A percentile compares a stretch with the other conserved stretches of the same genome.
phyloP scores from a whole-genome alignment of 208 protist species.

The Perkinsela sp. region DNA sequence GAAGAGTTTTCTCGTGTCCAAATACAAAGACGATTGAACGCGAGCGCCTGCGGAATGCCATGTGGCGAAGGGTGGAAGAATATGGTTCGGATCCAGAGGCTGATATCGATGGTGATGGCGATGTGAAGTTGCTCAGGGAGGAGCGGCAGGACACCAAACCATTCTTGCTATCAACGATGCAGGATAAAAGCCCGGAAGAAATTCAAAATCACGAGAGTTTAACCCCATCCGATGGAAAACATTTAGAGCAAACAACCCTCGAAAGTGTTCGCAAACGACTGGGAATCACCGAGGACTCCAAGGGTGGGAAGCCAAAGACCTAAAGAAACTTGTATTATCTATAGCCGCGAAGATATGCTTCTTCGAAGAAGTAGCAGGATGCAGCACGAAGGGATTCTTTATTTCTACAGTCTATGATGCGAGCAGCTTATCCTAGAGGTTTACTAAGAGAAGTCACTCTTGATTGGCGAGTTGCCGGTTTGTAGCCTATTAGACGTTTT shows the following conservation, averaged over 20 bases:
- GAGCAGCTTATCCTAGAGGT: not conserved
- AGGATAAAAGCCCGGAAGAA: not conserved
- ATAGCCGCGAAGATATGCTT: no score
- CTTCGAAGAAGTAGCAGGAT: no score
- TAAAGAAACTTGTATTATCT: no score
- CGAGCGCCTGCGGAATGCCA: not conserved
- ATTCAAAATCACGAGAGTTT: no score
- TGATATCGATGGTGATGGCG: not conserved
- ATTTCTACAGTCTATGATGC: no score
- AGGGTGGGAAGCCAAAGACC: no score
- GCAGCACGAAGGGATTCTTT: no score
- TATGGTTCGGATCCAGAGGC: not conserved
- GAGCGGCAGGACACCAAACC: not conserved
- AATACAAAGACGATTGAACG: not conserved
- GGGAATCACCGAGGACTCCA: no score
- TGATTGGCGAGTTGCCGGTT: not conserved
- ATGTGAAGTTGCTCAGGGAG: not conserved
- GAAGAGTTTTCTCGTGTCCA: not conserved
- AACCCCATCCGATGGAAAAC: no score
- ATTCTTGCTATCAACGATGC: not conserved
- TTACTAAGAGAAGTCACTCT: not conserved
- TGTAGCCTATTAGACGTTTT: not conserved
- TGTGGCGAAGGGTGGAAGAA: not conserved
- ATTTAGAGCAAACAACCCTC: no score
- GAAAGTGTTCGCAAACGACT: no score